These are phyloP conservation scores for Erigeron canadensis DNA, from an alignment of 129 eudicot species.

Conservation along the genomic window DNA sequence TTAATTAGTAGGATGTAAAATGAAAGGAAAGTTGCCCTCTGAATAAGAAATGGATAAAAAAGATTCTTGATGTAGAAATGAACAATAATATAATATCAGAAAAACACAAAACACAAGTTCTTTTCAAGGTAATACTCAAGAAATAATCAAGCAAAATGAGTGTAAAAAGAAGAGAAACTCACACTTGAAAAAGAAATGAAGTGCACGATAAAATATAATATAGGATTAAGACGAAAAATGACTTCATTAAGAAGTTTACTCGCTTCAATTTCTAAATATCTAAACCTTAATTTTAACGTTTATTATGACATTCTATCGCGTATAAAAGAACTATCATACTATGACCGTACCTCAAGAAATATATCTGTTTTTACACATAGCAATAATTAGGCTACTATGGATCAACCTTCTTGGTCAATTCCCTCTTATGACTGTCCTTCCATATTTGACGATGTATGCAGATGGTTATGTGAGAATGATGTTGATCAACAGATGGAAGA, in stretches of 20 bases:
- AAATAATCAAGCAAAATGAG: neutral
- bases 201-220: neutral
- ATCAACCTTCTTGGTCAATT: neutral
- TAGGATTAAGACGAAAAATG: neutral
- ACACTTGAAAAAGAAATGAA: neutral
- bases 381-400: no score
- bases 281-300: neutral
- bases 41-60: neutral
- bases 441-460: slow-evolving; percentile 19
- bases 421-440: neutral
- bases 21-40: neutral
- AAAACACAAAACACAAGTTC: neutral
- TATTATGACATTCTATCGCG: neutral
- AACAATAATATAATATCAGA: neutral
- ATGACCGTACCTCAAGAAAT: neutral
- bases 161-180: neutral
- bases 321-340: neutral
- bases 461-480: slow-evolving; percentile 31
- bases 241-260: neutral
- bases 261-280: neutral
- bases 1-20: neutral
- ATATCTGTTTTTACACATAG: no score
- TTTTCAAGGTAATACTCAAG: slow-evolving; percentile 16
- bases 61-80: neutral
- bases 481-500: slow-evolving; percentile 24